These are phyloP conservation scores for Penicillium sclerotiorum DNA, from an alignment of 2,329 filamentous ascomycete species.

Conservation along the genomic window DNA sequence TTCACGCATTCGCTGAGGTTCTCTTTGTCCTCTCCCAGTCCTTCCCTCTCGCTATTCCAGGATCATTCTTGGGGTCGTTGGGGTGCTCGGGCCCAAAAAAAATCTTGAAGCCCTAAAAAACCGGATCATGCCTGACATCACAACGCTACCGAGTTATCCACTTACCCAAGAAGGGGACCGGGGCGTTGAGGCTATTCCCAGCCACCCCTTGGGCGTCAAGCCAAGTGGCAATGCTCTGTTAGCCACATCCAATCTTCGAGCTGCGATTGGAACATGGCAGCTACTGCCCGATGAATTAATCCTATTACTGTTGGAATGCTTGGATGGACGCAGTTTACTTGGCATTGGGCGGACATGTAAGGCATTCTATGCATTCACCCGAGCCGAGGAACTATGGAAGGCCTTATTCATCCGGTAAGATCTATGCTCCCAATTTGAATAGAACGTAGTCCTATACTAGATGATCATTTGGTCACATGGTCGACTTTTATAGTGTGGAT, in stretches of 20 bases:
- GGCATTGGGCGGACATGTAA: constrained; percentile 76
- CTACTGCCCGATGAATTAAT: constrained; percentile 79
- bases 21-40: too few species aligned
- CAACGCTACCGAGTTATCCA: constrained; percentile 29
- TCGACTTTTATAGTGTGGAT: background rate
- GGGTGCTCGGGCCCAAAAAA: constrained; percentile 19
- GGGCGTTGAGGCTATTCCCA: constrained; percentile 61
- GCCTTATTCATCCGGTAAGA: constrained; percentile 79
- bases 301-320: constrained; percentile 71
- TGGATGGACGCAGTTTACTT: constrained; percentile 66
- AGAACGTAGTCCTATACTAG: constrained; percentile 1
- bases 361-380: constrained; percentile 81
- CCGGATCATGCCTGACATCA: constrained; percentile 38
- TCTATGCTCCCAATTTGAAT: background rate
- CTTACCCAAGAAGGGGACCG: constrained; percentile 17
- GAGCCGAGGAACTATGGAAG: constrained; percentile 88
- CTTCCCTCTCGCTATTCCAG: background rate
- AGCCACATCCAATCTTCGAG: constrained; percentile 66
- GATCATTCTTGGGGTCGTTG: constrained; percentile 6
- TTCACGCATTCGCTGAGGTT: too few species aligned
- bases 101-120: constrained; percentile 24
- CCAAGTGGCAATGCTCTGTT: constrained; percentile 83
- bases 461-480: background rate
- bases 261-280: constrained; percentile 66
- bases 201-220: constrained; percentile 81